Evolutionary conservation across 1,284 basidiomycete species (phyloP).

Genomic region (Trametes versicolor): DNA sequence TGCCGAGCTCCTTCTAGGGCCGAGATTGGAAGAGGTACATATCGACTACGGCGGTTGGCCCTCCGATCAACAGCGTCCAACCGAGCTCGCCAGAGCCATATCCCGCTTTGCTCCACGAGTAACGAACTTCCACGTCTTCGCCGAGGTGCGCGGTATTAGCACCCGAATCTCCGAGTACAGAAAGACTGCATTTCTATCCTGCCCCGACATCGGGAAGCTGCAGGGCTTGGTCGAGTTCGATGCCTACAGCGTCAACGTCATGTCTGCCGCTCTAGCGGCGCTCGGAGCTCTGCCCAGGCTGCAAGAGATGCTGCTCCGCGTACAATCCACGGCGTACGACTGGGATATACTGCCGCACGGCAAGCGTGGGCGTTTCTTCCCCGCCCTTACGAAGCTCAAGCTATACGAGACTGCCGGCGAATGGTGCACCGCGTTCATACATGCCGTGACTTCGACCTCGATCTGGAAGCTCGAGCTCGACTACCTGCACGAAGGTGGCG

Average conservation of each 20-base stretch:
- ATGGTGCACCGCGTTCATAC: not conserved
- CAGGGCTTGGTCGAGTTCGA: not conserved
- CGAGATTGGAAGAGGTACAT: not conserved
- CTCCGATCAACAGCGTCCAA: not conserved
- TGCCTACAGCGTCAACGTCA: not conserved
- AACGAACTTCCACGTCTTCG: no score
- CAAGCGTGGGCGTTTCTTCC: not conserved
- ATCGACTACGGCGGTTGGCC: not conserved
- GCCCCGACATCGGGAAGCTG: not conserved
- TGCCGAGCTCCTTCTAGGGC: not conserved
- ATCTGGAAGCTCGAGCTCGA: not conserved
- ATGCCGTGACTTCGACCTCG: not conserved
- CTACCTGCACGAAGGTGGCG: no score
- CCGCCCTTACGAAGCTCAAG: not conserved
- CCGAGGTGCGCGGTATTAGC: no score
- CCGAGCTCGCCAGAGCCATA: not conserved
- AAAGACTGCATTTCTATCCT: not conserved
- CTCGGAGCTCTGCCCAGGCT: not conserved
- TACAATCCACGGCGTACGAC: not conserved
- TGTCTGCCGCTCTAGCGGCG: not conserved
- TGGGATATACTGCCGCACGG: not conserved
- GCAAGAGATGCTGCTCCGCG: not conserved
- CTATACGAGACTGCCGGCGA: not conserved
- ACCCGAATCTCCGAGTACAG: no score
- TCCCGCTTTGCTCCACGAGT: no score